Conservation (phyloP, 495 filamentous ascomycete genomes). For the Clohesyomyces aquaticus region DNA sequence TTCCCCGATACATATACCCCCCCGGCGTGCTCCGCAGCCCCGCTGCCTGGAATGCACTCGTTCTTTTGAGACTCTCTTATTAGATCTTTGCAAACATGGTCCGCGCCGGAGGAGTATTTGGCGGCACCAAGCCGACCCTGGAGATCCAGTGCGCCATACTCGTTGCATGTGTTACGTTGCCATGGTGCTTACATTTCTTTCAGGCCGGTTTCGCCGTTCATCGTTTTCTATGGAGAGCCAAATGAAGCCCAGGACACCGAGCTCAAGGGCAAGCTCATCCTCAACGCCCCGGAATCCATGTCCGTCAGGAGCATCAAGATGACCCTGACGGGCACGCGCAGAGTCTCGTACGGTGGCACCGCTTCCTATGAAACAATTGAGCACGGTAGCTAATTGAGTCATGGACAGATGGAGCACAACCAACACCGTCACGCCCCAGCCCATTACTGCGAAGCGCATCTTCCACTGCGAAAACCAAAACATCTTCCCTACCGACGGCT, state of each 20-base stretch:
- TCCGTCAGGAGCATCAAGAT: slow-evolving; percentile 45
- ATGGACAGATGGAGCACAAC: slow-evolving; percentile 31
- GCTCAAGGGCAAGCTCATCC: slow-evolving; percentile 46
- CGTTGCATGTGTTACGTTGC: not conserved
- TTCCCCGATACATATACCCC: slow-evolving; percentile 22
- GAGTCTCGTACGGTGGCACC: slow-evolving; percentile 43
- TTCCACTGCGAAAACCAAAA: slow-evolving; percentile 43
- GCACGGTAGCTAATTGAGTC: slow-evolving; percentile 1
- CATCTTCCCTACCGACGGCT: slow-evolving; percentile 39
- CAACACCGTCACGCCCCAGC: slow-evolving; percentile 39
- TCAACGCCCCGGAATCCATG: slow-evolving; percentile 45
- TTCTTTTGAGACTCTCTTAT: slow-evolving; percentile 14
- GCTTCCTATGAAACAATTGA: not conserved
- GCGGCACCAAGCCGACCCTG: slow-evolving; percentile 34
- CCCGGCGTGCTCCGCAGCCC: not conserved
- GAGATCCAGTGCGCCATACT: slow-evolving; percentile 39
- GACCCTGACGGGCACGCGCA: slow-evolving; percentile 44
- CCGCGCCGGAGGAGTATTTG: slow-evolving; percentile 30
- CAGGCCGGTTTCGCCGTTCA: slow-evolving; percentile 46
- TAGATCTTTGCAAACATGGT: slow-evolving; percentile 30
- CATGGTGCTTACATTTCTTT: slow-evolving; percentile 11
- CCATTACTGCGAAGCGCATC: slow-evolving; percentile 41
- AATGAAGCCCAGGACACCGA: slow-evolving; percentile 42
- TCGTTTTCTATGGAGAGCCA: slow-evolving; percentile 48
- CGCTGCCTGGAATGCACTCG: slow-evolving; percentile 6